These are phyloP conservation scores for Candida cerambycidarum DNA, from an alignment of 805 yeast species.

Conservation along the genomic window DNA sequence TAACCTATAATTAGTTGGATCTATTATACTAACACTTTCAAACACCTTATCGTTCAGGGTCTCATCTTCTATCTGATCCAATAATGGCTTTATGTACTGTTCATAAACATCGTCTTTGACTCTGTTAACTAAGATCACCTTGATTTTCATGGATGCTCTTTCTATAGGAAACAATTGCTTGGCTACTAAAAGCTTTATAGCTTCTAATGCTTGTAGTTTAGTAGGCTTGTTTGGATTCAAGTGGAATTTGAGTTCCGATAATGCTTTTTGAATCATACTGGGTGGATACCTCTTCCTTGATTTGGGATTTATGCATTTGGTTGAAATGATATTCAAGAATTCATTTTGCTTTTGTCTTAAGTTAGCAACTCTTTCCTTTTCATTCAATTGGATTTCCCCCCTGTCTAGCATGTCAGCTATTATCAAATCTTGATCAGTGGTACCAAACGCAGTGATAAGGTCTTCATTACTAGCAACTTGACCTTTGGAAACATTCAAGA, in stretches of 20 bases:
- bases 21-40: slow-evolving; percentile 63
- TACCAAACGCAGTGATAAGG: slow-evolving; percentile 67
- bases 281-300: slow-evolving; percentile 92
- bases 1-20: slow-evolving; percentile 79
- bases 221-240: slow-evolving; percentile 71
- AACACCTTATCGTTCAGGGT: slow-evolving; percentile 48
- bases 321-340: slow-evolving; percentile 76
- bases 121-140: slow-evolving; percentile 56
- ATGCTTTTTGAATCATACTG: slow-evolving; percentile 86
- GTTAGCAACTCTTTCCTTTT: slow-evolving; percentile 83
- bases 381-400: slow-evolving; percentile 94
- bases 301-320: slow-evolving; percentile 89
- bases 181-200: slow-evolving; percentile 72
- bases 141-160: slow-evolving; percentile 89
- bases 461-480: slow-evolving; percentile 89
- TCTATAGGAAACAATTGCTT: slow-evolving; percentile 89
- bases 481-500: slow-evolving; percentile 90
- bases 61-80: slow-evolving; percentile 42
- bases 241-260: slow-evolving; percentile 76
- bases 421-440: slow-evolving; percentile 71
- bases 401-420: slow-evolving; percentile 79
- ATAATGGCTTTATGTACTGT: slow-evolving; percentile 31
- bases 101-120: slow-evolving; percentile 44
- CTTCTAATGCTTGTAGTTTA: slow-evolving; percentile 88
- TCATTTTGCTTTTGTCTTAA: slow-evolving; percentile 75